Conservation (phyloP, 768 basidiomycete species). For the Kwoniella heveanensis region DNA sequence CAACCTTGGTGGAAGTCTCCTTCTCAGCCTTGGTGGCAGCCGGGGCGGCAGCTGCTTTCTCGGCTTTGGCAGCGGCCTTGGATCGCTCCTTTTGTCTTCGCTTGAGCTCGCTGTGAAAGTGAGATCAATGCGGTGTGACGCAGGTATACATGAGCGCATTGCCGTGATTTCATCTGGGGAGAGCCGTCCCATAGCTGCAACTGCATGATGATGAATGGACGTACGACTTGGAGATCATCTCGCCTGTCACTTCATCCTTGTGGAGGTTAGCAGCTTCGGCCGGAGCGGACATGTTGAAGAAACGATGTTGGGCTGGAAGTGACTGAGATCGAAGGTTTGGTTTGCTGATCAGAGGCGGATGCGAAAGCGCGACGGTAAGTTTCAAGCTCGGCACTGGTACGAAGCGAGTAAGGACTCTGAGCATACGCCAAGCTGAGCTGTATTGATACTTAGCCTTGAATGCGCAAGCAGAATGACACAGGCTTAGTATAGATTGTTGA, state of each 20-base stretch:
- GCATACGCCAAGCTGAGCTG: constrained; percentile 13
- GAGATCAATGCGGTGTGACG: no score
- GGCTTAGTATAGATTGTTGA: no score
- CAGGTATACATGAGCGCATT: no score
- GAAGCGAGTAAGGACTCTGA: constrained; percentile 20
- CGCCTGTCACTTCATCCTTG: constrained; percentile 72
- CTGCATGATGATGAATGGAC: constrained; percentile 10
- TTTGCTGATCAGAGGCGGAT: background rate
- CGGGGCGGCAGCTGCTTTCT: constrained; percentile 61
- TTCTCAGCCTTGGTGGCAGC: constrained; percentile 51
- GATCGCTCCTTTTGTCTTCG: constrained; percentile 81
- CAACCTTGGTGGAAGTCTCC: constrained; percentile 52
- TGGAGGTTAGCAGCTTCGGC: constrained; percentile 51
- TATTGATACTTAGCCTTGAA: no score
- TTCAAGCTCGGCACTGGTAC: background rate
- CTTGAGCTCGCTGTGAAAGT: constrained; percentile 77
- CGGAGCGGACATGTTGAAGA: constrained; percentile 53
- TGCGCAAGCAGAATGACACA: no score
- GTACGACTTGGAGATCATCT: constrained; percentile 95
- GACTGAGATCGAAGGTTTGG: background rate
- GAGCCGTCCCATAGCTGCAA: no score
- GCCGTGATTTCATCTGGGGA: no score
- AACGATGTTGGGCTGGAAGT: background rate
- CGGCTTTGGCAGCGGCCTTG: constrained; percentile 72
- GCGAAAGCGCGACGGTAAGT: background rate